Evolutionary conservation across 2,329 filamentous ascomycete genomes (phyloP).

Genomic region (Metarhizium album): DNA sequence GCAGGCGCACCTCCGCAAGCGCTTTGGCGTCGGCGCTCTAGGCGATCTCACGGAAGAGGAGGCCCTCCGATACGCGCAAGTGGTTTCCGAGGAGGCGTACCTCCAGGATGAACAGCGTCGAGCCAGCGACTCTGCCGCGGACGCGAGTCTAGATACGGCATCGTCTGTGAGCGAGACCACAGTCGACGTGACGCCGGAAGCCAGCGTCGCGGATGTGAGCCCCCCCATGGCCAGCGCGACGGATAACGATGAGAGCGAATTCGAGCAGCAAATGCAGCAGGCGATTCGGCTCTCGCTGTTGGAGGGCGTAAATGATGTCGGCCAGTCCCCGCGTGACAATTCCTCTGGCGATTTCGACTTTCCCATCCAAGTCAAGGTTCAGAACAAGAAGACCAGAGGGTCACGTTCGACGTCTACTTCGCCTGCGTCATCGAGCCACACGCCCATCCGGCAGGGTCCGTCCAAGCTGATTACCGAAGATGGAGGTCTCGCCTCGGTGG

Average conservation of each 20-base stretch:
- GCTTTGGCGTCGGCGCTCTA: conserved; percentile 72
- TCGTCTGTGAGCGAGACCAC: conserved; percentile 32
- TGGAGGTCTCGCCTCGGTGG: conserved; percentile 49
- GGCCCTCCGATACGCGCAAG: conserved; percentile 51
- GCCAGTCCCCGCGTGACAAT: conserved; percentile 32
- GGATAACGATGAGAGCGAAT: conserved; percentile 33
- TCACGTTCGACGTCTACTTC: conserved; percentile 18
- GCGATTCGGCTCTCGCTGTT: conserved; percentile 52
- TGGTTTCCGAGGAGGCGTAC: conserved; percentile 54
- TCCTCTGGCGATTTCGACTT: conserved; percentile 41
- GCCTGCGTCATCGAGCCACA: conserved; percentile 25
- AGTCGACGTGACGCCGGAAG: conserved; percentile 42
- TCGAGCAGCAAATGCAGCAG: conserved; percentile 50
- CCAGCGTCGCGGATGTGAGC: conserved; percentile 34
- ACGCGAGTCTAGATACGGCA: conserved; percentile 31
- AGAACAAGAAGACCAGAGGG: conserved; percentile 28
- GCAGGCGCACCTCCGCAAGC: conserved; percentile 56
- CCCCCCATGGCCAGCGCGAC: conserved; percentile 11
- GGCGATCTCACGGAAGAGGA: conserved; percentile 56
- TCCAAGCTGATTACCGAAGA: conserved; percentile 22
- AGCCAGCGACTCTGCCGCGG: conserved; percentile 39
- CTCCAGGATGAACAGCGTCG: conserved; percentile 45
- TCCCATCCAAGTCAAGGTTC: conserved; percentile 41
- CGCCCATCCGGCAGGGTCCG: conserved; percentile 17
- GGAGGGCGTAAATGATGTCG: conserved; percentile 39